Evolutionary conservation across 1,284 basidiomycete genomes (phyloP).

Genomic region (Xanthoconium separans): DNA sequence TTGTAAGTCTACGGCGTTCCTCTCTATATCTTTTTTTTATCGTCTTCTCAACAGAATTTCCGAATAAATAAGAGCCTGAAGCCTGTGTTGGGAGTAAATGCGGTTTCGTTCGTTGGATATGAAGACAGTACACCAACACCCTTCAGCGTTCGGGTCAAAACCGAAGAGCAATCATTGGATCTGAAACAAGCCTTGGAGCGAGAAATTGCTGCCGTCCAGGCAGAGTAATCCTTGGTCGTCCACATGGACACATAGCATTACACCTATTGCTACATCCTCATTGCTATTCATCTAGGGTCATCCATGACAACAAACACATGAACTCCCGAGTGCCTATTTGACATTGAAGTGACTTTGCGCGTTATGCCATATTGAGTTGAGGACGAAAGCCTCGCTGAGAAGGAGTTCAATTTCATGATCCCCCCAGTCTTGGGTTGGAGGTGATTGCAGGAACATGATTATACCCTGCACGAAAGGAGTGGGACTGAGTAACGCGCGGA

Average conservation of each 20-base stretch:
- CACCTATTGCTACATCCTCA: slow-evolving; percentile 27
- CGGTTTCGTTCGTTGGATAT: slow-evolving; percentile 67
- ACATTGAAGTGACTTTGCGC: slow-evolving; percentile 86
- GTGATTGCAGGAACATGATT: slow-evolving; percentile 97
- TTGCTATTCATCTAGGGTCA: slow-evolving; percentile 13
- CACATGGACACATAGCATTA: slow-evolving; percentile 20
- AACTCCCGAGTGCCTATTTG: slow-evolving; percentile 21
- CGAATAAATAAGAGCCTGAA: slow-evolving; percentile 54
- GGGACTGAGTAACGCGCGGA: slow-evolving; percentile 7
- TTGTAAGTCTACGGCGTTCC: slow-evolving; percentile 47
- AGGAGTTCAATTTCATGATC: slow-evolving; percentile 96
- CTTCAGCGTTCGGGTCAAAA: slow-evolving; percentile 65
- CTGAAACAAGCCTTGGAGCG: slow-evolving; percentile 62
- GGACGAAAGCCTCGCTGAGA: slow-evolving; percentile 93
- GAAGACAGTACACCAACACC: slow-evolving; percentile 56
- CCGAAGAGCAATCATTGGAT: slow-evolving; percentile 56
- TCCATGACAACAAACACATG: neutral
- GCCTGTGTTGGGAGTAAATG: slow-evolving; percentile 49
- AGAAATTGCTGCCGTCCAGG: slow-evolving; percentile 55
- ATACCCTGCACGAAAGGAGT: slow-evolving; percentile 64
- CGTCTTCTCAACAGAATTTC: slow-evolving; percentile 57
- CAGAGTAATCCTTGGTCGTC: slow-evolving; percentile 17
- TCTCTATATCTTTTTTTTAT: slow-evolving; percentile 3
- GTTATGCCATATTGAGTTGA: slow-evolving; percentile 92
- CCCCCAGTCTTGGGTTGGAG: slow-evolving; percentile 93